Base-by-base conservation (phyloP, 1,139 yeast genomes). In the Geotrichum australiense region DNA sequence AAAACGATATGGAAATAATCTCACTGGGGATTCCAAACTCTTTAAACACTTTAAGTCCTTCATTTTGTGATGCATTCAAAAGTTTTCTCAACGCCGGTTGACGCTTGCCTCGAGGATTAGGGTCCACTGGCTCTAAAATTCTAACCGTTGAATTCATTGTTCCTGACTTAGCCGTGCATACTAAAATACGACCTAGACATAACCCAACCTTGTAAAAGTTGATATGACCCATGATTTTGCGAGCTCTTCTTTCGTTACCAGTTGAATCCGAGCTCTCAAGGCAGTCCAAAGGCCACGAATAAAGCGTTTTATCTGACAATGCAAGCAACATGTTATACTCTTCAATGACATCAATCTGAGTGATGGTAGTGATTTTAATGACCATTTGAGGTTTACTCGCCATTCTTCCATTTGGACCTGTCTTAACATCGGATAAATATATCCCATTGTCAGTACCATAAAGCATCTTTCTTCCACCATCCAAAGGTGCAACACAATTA, bases 391-490 rank as follows among this genome's bases (percentile, higher is more conserved):
- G 96, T 47, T 75, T 76, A 2, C 84, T 71, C 37, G 86, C 80
- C 31, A 73, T 75, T 0, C 83, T 76, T 4, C 61, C 55, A 10
- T 58, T 58, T 45, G 69, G 59, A 12, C 61, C 57, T 52, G 44
- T 57, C 52, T 51, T 64, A 58, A 48, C 64, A 54, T 54, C 73
- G 36, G 93, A 78, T 36, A 86, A 77, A 72, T 84, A 93, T 5
- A 91, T 79, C 7, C 98, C 98, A 3, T 80, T 74, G 58, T 87
- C 95, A 0, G 97, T 87, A 37, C 97, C 97, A 56, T 85, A 89
- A 36, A 91, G 63, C 51, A 89, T 65, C 61, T 89, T 85, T 50
- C 94, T 76, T 19, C 98, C 97, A 44, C 96, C 96, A 57, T 91
- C 95, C 59, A 89, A 81, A 24, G 96, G 94, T 27, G 85, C 89